Evolutionary conservation across 495 filamentous ascomycete genomes (phyloP).

Genomic region (Endocarpon pusillum): DNA sequence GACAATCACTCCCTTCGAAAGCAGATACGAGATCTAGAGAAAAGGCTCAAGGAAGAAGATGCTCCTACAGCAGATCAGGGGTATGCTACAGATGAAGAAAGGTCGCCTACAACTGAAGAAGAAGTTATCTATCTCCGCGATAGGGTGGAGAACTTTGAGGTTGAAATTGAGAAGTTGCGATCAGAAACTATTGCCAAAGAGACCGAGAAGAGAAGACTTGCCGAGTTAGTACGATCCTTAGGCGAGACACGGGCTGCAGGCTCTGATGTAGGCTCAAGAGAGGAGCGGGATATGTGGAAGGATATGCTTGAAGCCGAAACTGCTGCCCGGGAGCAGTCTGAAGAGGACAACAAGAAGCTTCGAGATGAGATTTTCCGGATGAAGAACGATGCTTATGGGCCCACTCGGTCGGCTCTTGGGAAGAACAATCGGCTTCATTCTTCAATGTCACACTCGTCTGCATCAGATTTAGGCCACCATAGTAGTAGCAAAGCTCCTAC

Average conservation of each 20-base stretch:
- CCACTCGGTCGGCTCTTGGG: constrained; percentile 19
- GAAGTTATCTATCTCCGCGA: constrained; percentile 73
- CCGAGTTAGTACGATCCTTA: constrained; percentile 58
- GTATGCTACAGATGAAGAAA: constrained; percentile 28
- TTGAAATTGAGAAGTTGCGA: constrained; percentile 63
- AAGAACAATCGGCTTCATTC: constrained; percentile 38
- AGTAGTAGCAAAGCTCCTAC: constrained; percentile 37
- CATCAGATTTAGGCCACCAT: constrained; percentile 42
- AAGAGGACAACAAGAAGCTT: constrained; percentile 70
- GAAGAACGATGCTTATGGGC: constrained; percentile 22
- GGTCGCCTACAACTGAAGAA: constrained; percentile 39
- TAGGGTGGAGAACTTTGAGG: constrained; percentile 62
- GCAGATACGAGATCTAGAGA: constrained; percentile 69
- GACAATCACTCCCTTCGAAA: constrained; percentile 69
- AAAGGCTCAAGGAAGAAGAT: constrained; percentile 59
- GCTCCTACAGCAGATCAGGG: too few relatives aligned
- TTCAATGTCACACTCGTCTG: constrained; percentile 41
- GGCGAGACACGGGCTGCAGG: constrained; percentile 45
- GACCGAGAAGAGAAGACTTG: constrained; percentile 63
- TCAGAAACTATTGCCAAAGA: constrained; percentile 61
- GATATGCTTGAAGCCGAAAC: constrained; percentile 92
- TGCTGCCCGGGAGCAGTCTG: constrained; percentile 71
- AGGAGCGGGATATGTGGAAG: constrained; percentile 86
- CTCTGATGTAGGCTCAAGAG: constrained; percentile 55
- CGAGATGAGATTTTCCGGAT: constrained; percentile 70